Base-by-base conservation (phyloP, 1,284 basidiomycete genomes). In the Heliocybe sulcata region DNA sequence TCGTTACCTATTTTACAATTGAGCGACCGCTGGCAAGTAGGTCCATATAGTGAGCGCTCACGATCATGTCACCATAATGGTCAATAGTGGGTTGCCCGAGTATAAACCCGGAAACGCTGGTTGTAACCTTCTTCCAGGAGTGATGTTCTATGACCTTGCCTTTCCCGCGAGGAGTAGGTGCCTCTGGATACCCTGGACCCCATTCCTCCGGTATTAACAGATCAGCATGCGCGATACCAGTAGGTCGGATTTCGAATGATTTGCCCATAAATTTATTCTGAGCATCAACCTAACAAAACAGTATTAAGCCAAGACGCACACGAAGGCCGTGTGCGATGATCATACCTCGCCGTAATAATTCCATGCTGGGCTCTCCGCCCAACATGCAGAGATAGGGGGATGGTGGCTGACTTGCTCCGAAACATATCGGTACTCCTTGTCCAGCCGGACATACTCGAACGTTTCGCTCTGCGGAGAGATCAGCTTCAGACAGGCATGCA, bases 371-470 rank as follows among this genome's bases (percentile, higher is more conserved):
- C 90, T 87, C 69, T 98, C 92, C 2, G 90, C 90, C 82, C 91
- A 95, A 69, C 95, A 98, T 8, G 96, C 95, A n/a, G 92, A 95
- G 56, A 98, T 94, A 0, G 96, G 96, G 2, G 94, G 94, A 68
- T 98, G 95, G 69, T 98, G 95, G 67, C 88, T 92, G 56, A 98
- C 94, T 78, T 98, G 94, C 69, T 97, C 95, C 1, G 90, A 94
- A 47, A 96, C 72, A 68, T 98, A 99, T 38, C 94, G 82, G 68
- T 95, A 99, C 63, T 92, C 80, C 67, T 88, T 91, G 64, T 96
- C 92, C 22, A 92, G 72, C 49, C 88, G 77, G 45, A 92, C 91
- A 66, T 98, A 97, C 72, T 99, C 96, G 64, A 96, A 99, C 1
- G 94, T 96, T 73, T 99, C 95, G 56, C 81, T 77, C 66, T 86